These are phyloP conservation scores for Cladobotryum mycophilum DNA, from an alignment of 2,329 filamentous ascomycete genomes.

Conservation along the genomic window DNA sequence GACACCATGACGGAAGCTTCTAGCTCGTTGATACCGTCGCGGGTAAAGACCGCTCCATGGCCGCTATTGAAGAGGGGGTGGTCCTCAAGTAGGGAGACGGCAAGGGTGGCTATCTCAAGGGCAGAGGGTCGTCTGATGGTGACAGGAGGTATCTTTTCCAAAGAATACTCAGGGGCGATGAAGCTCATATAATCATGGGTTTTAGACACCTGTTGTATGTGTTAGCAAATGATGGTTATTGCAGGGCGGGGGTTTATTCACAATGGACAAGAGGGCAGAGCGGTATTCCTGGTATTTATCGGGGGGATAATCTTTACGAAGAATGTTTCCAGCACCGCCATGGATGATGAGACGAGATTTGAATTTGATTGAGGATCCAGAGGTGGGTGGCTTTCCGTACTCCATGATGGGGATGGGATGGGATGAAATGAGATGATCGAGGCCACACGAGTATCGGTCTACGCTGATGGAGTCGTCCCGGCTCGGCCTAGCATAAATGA, in stretches of 20 bases:
- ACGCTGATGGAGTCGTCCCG: no score
- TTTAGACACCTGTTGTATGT: conserved; percentile 35
- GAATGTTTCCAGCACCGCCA: conserved; percentile 67
- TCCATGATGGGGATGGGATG: conserved; percentile 30
- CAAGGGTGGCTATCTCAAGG: conserved; percentile 67
- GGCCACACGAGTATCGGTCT: no score
- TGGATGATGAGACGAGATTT: conserved; percentile 62
- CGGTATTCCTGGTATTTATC: conserved; percentile 54
- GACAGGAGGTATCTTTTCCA: not conserved
- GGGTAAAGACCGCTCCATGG: conserved; percentile 80
- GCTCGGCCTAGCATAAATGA: no score
- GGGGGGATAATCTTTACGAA: conserved; percentile 51
- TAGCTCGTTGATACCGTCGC: conserved; percentile 75
- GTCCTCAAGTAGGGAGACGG: conserved; percentile 70
- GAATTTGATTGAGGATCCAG: conserved; percentile 17
- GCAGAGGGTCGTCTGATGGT: conserved; percentile 42
- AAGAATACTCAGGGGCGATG: conserved; percentile 2
- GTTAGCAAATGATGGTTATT: not conserved
- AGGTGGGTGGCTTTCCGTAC: conserved; percentile 25
- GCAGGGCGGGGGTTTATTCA: conserved; percentile 26
- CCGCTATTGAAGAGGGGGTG: conserved; percentile 79
- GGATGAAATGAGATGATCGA: no score
- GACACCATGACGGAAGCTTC: conserved; percentile 86
- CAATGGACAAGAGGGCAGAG: conserved; percentile 54
- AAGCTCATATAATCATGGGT: conserved; percentile 43